A percentile compares a stretch with the other conserved stretches of the same genome.
These are phyloP conservation scores for Colletotrichum spinosum DNA, from an alignment of 2,329 filamentous ascomycete species.

Conservation along the genomic window DNA sequence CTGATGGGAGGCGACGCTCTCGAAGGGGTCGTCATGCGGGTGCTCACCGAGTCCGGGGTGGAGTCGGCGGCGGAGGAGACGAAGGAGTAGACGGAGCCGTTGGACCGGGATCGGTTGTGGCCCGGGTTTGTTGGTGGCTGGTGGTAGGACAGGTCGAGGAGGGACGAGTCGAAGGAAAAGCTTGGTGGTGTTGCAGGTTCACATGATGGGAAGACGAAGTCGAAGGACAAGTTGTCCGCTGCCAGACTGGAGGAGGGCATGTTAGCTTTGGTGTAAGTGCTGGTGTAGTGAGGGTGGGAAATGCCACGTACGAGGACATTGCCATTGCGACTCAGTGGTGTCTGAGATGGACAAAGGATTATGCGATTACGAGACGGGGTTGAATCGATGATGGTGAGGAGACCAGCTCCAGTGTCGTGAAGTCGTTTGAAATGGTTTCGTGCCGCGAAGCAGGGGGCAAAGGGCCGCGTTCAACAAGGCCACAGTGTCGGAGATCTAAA, in stretches of 20 bases:
- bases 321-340: slow-evolving; percentile 41
- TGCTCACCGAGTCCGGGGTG: slow-evolving; percentile 73
- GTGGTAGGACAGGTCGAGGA: slow-evolving; percentile 65
- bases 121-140: slow-evolving; percentile 46
- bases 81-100: slow-evolving; percentile 75
- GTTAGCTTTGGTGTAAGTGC: slow-evolving; percentile 45
- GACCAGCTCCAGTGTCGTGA: slow-evolving; percentile 36
- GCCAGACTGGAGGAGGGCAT: slow-evolving; percentile 60
- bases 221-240: slow-evolving; percentile 70
- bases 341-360: slow-evolving; percentile 36
- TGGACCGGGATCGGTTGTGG: slow-evolving; percentile 74
- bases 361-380: slow-evolving; percentile 30
- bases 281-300: slow-evolving; percentile 17
- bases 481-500: slow-evolving; percentile 42
- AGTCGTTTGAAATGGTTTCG: slow-evolving; percentile 15
- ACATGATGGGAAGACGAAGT: slow-evolving; percentile 69
- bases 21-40: slow-evolving; percentile 75
- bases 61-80: slow-evolving; percentile 67
- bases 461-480: slow-evolving; percentile 39
- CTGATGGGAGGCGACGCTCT: slow-evolving; percentile 76
- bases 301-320: slow-evolving; percentile 55
- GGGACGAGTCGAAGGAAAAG: slow-evolving; percentile 67
- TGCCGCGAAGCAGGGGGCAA: slow-evolving; percentile 40
- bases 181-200: slow-evolving; percentile 63
- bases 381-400: slow-evolving; percentile 26